Conservation (phyloP, 305 asterid genomes). For the Fraxinus sp. region DNA sequence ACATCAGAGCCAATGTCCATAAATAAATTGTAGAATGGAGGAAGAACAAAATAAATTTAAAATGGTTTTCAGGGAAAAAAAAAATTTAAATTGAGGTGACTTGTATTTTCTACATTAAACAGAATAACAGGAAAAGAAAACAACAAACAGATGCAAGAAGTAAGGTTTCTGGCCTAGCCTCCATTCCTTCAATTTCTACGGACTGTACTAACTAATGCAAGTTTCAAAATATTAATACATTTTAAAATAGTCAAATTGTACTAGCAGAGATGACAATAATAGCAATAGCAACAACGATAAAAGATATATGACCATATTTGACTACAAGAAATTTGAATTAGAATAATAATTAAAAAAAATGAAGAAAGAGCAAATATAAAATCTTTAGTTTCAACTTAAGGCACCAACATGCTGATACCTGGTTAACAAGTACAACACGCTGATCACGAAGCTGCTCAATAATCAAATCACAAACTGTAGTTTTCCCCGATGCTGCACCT, state of each 20-base stretch:
- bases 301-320: background rate
- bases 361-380: background rate
- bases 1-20: background rate
- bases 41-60: background rate
- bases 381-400: background rate
- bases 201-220: background rate
- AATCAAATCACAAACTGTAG: conserved; percentile 95
- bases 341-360: background rate
- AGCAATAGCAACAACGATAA: background rate
- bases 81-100: background rate
- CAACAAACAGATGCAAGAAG: background rate
- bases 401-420: conserved; percentile 44
- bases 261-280: background rate
- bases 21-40: background rate
- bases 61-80: background rate
- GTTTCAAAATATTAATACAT: background rate
- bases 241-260: background rate
- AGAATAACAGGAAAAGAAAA: background rate
- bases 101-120: background rate
- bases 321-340: background rate
- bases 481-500: conserved; percentile 98
- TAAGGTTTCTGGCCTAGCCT: background rate
- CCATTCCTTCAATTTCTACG: background rate
- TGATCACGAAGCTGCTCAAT: conserved; percentile 97
- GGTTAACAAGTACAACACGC: conserved; percentile 96